Evolutionary conservation across 768 basidiomycete species (phyloP).

Genomic region (Termitomyces heimii): DNA sequence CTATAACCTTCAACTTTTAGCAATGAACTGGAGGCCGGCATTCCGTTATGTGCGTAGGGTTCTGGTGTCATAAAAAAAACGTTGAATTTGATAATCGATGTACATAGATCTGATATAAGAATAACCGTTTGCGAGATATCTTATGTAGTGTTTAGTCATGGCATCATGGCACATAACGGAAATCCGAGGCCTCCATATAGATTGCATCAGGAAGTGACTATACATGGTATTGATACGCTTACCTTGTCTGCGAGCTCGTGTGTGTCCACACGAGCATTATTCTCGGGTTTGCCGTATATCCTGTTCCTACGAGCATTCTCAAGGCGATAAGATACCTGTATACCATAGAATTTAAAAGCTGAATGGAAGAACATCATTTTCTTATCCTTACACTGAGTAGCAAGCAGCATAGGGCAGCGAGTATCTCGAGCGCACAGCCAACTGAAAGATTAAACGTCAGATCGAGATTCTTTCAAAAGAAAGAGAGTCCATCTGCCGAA

Average conservation of each 20-base stretch:
- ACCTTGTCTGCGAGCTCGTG: constrained; percentile 64
- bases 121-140: no score
- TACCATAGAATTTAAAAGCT: background rate
- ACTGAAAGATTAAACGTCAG: constrained; percentile 23
- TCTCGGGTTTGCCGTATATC: constrained; percentile 43
- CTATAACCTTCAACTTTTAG: no score
- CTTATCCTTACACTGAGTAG: constrained; percentile 39
- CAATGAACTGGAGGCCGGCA: no score
- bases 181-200: constrained; percentile 45
- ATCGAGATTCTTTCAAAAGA: background rate
- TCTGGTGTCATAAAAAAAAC: no score
- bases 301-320: constrained; percentile 56
- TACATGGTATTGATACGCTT: constrained; percentile 2
- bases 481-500: background rate
- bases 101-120: no score
- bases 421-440: constrained; percentile 46
- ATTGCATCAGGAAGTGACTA: background rate
- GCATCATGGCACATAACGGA: constrained; percentile 42
- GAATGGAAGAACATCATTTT: background rate
- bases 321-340: constrained; percentile 53
- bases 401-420: constrained; percentile 47
- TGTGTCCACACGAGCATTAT: constrained; percentile 50
- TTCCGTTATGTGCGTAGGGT: no score
- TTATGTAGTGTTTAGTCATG: constrained; percentile 13
- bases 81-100: no score